These are phyloP conservation scores for Phytopythium chamaehyphon DNA, from an alignment of 352 stramenopile species.

Conservation along the genomic window DNA sequence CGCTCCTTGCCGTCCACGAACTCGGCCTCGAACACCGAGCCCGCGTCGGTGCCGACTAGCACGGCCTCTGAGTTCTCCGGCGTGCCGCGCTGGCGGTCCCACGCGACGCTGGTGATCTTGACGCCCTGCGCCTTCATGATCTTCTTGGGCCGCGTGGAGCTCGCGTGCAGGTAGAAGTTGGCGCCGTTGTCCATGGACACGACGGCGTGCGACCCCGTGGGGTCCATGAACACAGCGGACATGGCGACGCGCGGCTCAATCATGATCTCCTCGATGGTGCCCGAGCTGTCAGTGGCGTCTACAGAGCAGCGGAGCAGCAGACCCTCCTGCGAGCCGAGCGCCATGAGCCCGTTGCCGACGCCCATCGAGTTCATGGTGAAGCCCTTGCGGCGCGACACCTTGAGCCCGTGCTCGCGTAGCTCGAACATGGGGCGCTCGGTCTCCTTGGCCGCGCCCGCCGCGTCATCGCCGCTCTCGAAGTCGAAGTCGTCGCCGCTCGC, in stretches of 20 bases:
- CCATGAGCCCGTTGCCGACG: conserved; percentile 77
- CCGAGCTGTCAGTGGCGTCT: conserved; percentile 69
- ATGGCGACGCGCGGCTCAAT: conserved; percentile 86
- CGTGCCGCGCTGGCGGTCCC: conserved; percentile 72
- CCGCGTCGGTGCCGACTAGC: conserved; percentile 78
- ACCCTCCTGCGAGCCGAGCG: conserved; percentile 78
- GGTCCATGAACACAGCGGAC: conserved; percentile 77
- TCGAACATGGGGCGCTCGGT: conserved; percentile 85
- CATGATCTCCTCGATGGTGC: conserved; percentile 83
- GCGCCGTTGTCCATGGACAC: conserved; percentile 87
- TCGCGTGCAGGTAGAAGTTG: conserved; percentile 84
- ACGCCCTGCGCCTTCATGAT: conserved; percentile 79
- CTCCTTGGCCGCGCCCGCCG: conserved; percentile 34
- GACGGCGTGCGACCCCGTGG: conserved; percentile 72
- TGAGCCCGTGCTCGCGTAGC: conserved; percentile 80
- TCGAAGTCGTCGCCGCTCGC: conserved; percentile 71
- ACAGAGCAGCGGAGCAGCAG: conserved; percentile 76
- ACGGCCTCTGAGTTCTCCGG: conserved; percentile 57
- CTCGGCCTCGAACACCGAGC: conserved; percentile 77
- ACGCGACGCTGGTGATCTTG: conserved; percentile 78
- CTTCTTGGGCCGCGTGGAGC: conserved; percentile 75
- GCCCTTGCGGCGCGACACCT: conserved; percentile 78
- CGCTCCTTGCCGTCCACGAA: conserved; percentile 85
- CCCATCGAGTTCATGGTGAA: conserved; percentile 83
- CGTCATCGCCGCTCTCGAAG: conserved; percentile 57